Evolutionary conservation across 2,329 filamentous ascomycete species (phyloP).

Genomic region (Alternaria arbusti): DNA sequence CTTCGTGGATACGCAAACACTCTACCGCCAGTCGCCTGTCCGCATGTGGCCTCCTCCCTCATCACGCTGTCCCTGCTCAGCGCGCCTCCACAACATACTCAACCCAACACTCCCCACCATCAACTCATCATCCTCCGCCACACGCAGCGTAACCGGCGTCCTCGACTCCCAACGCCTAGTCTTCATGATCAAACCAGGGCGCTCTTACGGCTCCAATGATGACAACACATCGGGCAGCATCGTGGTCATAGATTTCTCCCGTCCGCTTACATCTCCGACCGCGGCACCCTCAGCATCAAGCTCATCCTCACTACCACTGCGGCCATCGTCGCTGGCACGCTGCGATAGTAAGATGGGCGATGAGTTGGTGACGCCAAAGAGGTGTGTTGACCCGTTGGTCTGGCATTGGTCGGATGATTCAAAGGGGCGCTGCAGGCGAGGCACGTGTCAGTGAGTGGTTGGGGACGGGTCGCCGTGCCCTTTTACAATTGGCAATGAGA

Average conservation of each 20-base stretch:
- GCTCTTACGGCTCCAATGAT: conserved; percentile 26
- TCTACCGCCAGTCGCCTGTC: conserved; percentile 38
- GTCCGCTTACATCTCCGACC: background rate
- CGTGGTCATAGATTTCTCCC: conserved; percentile 43
- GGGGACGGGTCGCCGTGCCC: background rate
- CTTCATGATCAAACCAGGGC: conserved; percentile 40
- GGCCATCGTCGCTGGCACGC: background rate
- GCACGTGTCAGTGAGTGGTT: conserved; percentile 12
- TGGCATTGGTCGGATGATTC: conserved; percentile 19
- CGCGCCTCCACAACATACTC: conserved; percentile 40
- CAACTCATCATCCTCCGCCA: background rate
- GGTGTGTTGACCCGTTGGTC: background rate
- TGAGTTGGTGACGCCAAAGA: background rate
- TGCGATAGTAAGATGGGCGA: conserved; percentile 11
- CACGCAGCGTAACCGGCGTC: conserved; percentile 32
- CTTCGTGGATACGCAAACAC: conserved; percentile 19
- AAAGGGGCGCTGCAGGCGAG: conserved; percentile 5
- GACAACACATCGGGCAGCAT: conserved; percentile 34
- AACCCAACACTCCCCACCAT: conserved; percentile 31
- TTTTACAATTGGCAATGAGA: background rate
- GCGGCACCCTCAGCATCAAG: background rate
- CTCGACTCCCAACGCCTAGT: conserved; percentile 44
- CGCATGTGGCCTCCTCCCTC: conserved; percentile 45
- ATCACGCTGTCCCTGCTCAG: conserved; percentile 34
- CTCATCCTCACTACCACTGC: background rate